Conservation (phyloP, 768 basidiomycete species). For the Dentipellis sp. region DNA sequence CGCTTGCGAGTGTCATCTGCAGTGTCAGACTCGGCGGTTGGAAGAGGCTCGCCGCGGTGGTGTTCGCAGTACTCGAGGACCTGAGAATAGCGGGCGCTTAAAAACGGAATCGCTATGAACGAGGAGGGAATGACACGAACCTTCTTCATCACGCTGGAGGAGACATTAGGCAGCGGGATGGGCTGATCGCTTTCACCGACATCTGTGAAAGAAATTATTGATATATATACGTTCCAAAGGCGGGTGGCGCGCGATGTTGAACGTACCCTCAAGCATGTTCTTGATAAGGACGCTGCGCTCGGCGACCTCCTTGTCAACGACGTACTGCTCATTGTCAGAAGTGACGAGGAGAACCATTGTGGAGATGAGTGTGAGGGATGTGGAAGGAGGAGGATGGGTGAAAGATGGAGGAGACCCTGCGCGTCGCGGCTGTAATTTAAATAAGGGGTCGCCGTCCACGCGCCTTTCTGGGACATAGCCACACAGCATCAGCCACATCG, state of each 20-base stretch:
- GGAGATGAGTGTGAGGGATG: conserved; percentile 15
- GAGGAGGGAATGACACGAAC: conserved; percentile 27
- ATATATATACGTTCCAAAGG: conserved; percentile 3
- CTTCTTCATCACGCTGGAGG: conserved; percentile 89
- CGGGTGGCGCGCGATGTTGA: not conserved
- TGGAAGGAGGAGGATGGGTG: conserved; percentile 1
- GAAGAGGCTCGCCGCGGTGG: conserved; percentile 95
- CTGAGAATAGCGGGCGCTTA: conserved; percentile 29
- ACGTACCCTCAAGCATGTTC: conserved; percentile 96
- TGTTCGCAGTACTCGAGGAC: conserved; percentile 99
- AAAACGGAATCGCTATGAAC: not conserved
- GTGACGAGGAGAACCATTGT: conserved; percentile 82
- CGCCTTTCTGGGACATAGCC: not conserved
- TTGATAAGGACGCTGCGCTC: conserved; percentile 96
- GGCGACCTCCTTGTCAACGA: conserved; percentile 88
- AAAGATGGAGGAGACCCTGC: not conserved
- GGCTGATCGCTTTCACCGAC: conserved; percentile 92
- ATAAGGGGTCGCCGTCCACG: not conserved
- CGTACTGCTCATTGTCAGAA: conserved; percentile 93
- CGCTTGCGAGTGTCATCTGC: conserved; percentile 95
- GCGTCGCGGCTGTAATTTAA: not conserved
- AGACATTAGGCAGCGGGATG: conserved; percentile 91
- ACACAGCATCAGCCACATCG: not conserved
- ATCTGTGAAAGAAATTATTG: conserved; percentile 38
- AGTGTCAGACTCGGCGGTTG: conserved; percentile 68